Percentiles rank a stretch among this genome's conserved stretches.
phyloP scores from a whole-genome alignment of 208 protist species.

The Lotmaria passim region DNA sequence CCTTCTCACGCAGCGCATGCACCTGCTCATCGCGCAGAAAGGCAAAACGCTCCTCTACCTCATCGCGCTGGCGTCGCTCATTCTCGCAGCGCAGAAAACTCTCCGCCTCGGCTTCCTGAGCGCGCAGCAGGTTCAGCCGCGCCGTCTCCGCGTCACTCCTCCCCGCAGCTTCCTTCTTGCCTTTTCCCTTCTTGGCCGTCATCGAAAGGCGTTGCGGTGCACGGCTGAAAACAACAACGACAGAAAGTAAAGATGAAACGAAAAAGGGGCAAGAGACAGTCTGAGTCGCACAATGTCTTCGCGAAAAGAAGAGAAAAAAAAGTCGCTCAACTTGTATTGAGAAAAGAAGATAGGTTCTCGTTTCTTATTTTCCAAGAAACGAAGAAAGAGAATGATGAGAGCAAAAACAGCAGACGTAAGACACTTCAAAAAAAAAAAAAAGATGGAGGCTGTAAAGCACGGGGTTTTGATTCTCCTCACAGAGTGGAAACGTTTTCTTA shows the following conservation, averaged over 20 bases:
- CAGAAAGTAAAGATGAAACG: neutral
- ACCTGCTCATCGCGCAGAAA: slow-evolving; percentile 75
- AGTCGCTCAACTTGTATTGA: too few relatives aligned
- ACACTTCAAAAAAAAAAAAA: slow-evolving; percentile 29
- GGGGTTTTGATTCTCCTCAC: too few relatives aligned
- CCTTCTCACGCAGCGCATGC: slow-evolving; percentile 55
- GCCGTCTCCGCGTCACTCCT: slow-evolving; percentile 56
- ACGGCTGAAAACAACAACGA: neutral
- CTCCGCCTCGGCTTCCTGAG: slow-evolving; percentile 71
- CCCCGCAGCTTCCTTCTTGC: slow-evolving; percentile 32
- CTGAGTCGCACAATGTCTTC: neutral
- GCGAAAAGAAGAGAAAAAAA: neutral
- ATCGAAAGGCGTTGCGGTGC: neutral
- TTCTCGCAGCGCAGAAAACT: slow-evolving; percentile 70
- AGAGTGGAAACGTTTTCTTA: too few relatives aligned
- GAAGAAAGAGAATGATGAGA: neutral
- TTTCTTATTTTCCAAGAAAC: neutral
- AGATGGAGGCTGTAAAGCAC: too few relatives aligned
- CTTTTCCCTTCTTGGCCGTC: slow-evolving; percentile 44
- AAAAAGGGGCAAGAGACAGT: neutral
- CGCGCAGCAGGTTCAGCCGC: slow-evolving; percentile 61
- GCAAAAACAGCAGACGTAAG: neutral
- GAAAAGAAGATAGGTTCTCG: neutral
- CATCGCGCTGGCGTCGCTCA: slow-evolving; percentile 70
- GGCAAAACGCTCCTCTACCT: slow-evolving; percentile 71